phyloP scores from a whole-genome alignment of 352 stramenopile genomes.

The Phytophthora foliorum region DNA sequence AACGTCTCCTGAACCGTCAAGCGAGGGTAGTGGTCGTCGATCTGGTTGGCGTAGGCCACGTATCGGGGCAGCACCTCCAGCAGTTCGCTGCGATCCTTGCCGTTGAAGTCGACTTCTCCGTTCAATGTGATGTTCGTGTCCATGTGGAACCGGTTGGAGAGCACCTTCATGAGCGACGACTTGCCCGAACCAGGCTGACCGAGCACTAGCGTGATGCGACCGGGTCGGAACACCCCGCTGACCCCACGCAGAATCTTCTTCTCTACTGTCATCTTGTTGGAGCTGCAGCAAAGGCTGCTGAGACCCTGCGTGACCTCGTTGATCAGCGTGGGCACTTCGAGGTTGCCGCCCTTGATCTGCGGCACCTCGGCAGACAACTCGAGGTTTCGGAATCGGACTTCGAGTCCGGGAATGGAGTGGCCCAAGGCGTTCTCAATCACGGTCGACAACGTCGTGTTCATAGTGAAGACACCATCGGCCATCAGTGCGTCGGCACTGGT shows the following conservation, averaged over 20 bases:
- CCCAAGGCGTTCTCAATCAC: constrained; percentile 60
- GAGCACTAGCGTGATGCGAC: constrained; percentile 66
- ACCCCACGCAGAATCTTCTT: constrained; percentile 64
- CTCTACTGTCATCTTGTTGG: constrained; percentile 36
- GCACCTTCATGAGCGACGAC: constrained; percentile 53
- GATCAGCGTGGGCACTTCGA: constrained; percentile 56
- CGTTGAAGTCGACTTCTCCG: constrained; percentile 60
- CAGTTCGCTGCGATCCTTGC: constrained; percentile 42
- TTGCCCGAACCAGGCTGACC: constrained; percentile 38
- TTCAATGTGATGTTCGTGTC: constrained; percentile 50
- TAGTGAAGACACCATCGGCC: constrained; percentile 56
- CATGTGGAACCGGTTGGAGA: constrained; percentile 63
- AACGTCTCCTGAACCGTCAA: constrained; percentile 70
- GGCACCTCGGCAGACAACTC: constrained; percentile 45
- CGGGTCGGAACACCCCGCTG: constrained; percentile 54
- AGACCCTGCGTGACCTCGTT: constrained; percentile 44
- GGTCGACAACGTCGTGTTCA: constrained; percentile 59
- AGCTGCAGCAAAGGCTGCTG: constrained; percentile 19
- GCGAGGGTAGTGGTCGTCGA: constrained; percentile 51
- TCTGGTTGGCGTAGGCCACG: constrained; percentile 61
- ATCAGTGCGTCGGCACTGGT: constrained; percentile 65
- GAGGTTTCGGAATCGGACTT: constrained; percentile 67
- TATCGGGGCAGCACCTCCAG: constrained; percentile 45
- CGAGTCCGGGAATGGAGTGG: constrained; percentile 55
- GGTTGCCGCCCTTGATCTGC: constrained; percentile 31